Conservation (phyloP, 2,329 filamentous ascomycete genomes). For the Thelonectria rubi region DNA sequence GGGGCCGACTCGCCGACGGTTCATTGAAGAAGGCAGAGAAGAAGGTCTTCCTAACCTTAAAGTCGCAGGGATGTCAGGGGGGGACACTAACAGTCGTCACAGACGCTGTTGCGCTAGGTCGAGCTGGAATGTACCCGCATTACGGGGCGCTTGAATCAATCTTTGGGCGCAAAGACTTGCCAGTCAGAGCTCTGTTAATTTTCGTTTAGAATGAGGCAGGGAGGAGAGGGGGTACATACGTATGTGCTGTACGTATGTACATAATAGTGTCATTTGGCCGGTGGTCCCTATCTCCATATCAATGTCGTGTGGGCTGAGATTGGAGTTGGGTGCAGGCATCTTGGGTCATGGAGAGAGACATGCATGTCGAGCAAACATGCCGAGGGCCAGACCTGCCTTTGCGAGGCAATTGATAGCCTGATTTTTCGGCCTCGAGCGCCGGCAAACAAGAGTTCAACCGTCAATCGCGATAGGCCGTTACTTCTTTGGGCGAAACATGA, state of each 20-base stretch:
- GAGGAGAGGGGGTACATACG: constrained; percentile 7
- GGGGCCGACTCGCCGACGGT: constrained; percentile 32
- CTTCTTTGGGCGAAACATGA: constrained; percentile 6
- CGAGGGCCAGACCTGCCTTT: not conserved
- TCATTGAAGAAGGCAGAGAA: constrained; percentile 14
- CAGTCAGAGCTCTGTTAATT: constrained; percentile 10
- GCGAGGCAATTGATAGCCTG: constrained; percentile 12
- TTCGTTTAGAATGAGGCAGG: constrained; percentile 15
- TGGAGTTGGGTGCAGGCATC: constrained; percentile 39
- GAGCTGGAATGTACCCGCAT: constrained; percentile 12
- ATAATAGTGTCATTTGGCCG: constrained; percentile 28
- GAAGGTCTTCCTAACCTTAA: constrained; percentile 23
- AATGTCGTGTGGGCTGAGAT: constrained; percentile 42
- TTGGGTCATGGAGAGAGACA: constrained; percentile 13
- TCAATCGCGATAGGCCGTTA: constrained; percentile 8
- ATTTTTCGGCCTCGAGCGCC: constrained; percentile 16
- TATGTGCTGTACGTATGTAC: constrained; percentile 5
- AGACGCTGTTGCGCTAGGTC: constrained; percentile 11
- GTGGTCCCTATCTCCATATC: constrained; percentile 31
- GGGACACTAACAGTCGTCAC: too few relatives aligned
- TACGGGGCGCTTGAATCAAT: constrained; percentile 19
- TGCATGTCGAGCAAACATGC: constrained; percentile 17
- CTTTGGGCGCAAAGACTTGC: constrained; percentile 10
- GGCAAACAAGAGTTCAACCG: not conserved
- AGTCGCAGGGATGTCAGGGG: constrained; percentile 18